Percentiles rank a stretch among this genome's conserved stretches.
phyloP scores from a whole-genome alignment of 1,139 yeast species.

The Blastobotrys arbuscula region DNA sequence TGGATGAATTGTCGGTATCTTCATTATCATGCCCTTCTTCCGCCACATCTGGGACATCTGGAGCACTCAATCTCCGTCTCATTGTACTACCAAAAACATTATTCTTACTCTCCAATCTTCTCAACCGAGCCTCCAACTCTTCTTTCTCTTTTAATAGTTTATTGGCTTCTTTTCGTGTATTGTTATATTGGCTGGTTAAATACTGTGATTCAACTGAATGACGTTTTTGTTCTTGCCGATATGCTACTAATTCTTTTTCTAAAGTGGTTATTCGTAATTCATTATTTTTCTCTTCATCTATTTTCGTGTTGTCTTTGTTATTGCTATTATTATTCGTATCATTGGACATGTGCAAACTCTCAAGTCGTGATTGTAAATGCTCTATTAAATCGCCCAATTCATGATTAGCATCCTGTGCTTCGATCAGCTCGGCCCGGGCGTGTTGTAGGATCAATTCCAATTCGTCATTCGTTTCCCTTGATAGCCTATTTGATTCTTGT shows the following conservation, averaged over 20 bases:
- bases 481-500: slow-evolving; percentile 19
- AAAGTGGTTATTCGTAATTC: slow-evolving; percentile 12
- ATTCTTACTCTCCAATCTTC: slow-evolving; percentile 5
- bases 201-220: slow-evolving; percentile 24
- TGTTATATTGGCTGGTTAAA: slow-evolving; percentile 24
- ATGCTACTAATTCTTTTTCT: slow-evolving; percentile 18
- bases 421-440: slow-evolving; percentile 12
- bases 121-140: slow-evolving; percentile 12
- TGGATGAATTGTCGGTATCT: neutral
- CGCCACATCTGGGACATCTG: slow-evolving; percentile 8
- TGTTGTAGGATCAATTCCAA: slow-evolving; percentile 13
- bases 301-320: neutral
- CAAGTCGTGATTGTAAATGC: slow-evolving; percentile 15
- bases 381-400: slow-evolving; percentile 16
- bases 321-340: neutral
- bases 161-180: slow-evolving; percentile 19
- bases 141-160: slow-evolving; percentile 14
- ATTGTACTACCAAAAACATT: neutral
- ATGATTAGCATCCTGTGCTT: slow-evolving; percentile 15
- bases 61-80: slow-evolving; percentile 6
- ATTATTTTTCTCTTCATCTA: neutral
- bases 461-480: slow-evolving; percentile 16
- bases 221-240: slow-evolving; percentile 22
- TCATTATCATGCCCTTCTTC: slow-evolving; percentile 2
- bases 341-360: neutral